These are phyloP conservation scores for Exophiala sideris DNA, from an alignment of 2,329 filamentous ascomycete species.

Conservation along the genomic window DNA sequence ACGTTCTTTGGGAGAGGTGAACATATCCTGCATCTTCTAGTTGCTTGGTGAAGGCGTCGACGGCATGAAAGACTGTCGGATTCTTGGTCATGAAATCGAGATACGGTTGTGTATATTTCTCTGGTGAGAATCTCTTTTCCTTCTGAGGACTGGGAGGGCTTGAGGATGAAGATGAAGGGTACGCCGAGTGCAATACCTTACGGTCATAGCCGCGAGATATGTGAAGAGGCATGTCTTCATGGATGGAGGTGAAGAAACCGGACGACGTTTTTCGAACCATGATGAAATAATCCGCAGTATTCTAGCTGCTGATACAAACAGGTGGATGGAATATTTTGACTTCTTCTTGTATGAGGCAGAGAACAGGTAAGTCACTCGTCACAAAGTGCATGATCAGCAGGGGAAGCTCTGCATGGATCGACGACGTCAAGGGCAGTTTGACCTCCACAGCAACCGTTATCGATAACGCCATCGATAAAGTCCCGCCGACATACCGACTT, in stretches of 20 bases:
- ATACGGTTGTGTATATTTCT: constrained; percentile 77
- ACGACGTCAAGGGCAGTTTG: background rate
- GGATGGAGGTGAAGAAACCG: constrained; percentile 27
- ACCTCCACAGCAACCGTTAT: constrained; percentile 1
- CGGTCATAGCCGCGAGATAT: constrained; percentile 27
- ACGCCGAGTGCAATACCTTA: constrained; percentile 18
- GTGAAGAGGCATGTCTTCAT: constrained; percentile 26
- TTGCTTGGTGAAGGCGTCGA: constrained; percentile 71
- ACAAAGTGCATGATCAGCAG: background rate
- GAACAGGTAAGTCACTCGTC: background rate
- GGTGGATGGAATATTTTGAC: background rate
- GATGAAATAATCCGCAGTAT: constrained; percentile 1
- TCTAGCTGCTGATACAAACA: background rate
- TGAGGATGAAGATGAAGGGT: constrained; percentile 10
- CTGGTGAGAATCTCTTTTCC: constrained; percentile 35
- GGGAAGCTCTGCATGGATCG: background rate
- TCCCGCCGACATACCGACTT: no score
- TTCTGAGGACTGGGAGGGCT: constrained; percentile 1
- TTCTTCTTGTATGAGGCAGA: background rate
- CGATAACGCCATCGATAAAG: background rate
- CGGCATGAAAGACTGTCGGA: constrained; percentile 89
- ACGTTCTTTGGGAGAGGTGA: constrained; percentile 71
- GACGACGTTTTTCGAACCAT: constrained; percentile 31
- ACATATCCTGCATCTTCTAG: constrained; percentile 70
- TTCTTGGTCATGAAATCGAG: constrained; percentile 83